Conservation (phyloP, 2,329 filamentous ascomycete species). For the Parastagonospora avenae region DNA sequence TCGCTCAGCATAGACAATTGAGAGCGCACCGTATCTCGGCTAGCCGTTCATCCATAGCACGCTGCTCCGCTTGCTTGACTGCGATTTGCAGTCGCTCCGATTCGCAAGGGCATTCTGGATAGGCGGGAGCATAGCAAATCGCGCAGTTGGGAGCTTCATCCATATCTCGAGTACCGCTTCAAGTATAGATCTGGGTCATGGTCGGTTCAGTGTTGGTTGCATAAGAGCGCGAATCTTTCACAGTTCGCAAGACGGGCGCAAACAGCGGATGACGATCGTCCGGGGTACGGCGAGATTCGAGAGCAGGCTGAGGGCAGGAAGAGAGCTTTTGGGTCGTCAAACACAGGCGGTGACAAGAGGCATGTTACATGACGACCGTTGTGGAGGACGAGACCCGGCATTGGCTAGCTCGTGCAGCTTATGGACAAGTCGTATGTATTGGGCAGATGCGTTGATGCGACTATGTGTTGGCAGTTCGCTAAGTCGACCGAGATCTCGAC, state of each 20-base stretch:
- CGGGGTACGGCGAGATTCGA: constrained; percentile 25
- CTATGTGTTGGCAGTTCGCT: constrained; percentile 45
- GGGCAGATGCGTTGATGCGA: constrained; percentile 38
- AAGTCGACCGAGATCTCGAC: constrained; percentile 27
- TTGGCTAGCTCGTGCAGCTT: constrained; percentile 43
- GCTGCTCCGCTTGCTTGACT: constrained; percentile 46
- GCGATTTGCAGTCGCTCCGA: constrained; percentile 47
- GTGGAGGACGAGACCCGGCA: constrained; percentile 25
- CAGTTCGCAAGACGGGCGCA: constrained; percentile 10
- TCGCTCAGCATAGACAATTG: background rate
- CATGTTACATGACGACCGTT: constrained; percentile 45
- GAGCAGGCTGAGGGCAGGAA: constrained; percentile 19
- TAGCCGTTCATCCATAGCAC: constrained; percentile 44
- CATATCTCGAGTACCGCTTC: constrained; percentile 37
- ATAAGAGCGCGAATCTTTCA: constrained; percentile 3
- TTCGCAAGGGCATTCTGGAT: constrained; percentile 48
- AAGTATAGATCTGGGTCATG: constrained; percentile 34
- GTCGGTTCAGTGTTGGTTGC: constrained; percentile 20
- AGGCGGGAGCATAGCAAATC: constrained; percentile 48
- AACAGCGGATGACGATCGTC: constrained; percentile 9
- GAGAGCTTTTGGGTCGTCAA: constrained; percentile 31
- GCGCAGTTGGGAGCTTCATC: constrained; percentile 48
- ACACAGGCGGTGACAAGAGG: constrained; percentile 45
- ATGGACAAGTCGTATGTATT: constrained; percentile 34
- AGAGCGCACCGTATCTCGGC: constrained; percentile 40